Evolutionary conservation across 2,329 filamentous ascomycete species (phyloP), one percentile per base, ranked within the genome.

Genomic region (Blastomyces parvus): DNA sequence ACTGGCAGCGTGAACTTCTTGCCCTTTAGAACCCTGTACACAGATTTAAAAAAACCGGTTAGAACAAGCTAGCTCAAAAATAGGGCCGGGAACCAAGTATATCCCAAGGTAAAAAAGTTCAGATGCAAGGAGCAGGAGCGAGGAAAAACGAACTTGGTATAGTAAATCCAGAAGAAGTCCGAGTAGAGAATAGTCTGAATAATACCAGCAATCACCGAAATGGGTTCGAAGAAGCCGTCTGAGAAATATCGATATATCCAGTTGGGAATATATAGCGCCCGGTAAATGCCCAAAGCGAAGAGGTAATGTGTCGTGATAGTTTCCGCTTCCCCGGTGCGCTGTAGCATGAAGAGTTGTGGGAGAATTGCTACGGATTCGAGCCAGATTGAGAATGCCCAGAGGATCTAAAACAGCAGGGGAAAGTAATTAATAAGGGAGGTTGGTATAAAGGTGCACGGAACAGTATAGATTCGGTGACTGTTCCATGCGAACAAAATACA

Each of bases 121-220:
- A 52, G 4, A 59, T 33, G 13, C 22, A 44, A 58, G 44, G 22
- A 38, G 25, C 6, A 22, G 2, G 30, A 44, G 30, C 6, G 8
- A 9, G 25, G 14, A 50, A 40, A 30, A 33, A 78, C 83, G 76
- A 74, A 88, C 86, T 97, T 97, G 65, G 88, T 96, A 80, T 97
- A 99, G 81, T 99, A 99, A 72, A 99, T 93, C 83, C 92, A 99
- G 84, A 99, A 99, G 81, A 99, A 99, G 80, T 99, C 94, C 67
- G 91, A 96, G 81, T 99, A 99, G 64, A 99, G 82, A 59, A 99
- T 79, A 0, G 94, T 99, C 82, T 99, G 94, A 67, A 97, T 80
- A 63, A 97, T 83, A 14, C 94, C 94, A 3, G 95, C 94, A 66
- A 94, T 74, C 60, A 97, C 88, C 25, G 92, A 88, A 69, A 97